Conservation (phyloP, 1,284 basidiomycete species). For the Cerrena zonata region DNA sequence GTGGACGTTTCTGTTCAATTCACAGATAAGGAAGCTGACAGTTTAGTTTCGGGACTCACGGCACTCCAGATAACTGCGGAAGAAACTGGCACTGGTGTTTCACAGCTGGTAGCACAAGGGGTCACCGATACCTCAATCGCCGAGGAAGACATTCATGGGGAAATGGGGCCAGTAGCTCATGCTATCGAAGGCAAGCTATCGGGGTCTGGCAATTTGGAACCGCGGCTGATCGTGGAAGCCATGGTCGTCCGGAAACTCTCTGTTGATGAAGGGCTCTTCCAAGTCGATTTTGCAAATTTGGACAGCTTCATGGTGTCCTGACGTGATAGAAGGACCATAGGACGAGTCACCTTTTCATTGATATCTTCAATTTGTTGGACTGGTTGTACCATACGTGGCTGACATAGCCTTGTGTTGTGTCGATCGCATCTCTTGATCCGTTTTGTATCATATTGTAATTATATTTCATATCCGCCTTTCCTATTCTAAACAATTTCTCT, state of each 20-base stretch:
- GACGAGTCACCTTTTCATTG: background rate
- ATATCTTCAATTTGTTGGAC: background rate
- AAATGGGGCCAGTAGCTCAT: constrained; percentile 3
- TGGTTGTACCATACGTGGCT: no score
- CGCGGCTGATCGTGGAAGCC: constrained; percentile 70
- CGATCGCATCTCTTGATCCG: no score
- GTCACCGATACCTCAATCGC: background rate
- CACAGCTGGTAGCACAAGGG: constrained; percentile 1
- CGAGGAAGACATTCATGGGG: constrained; percentile 4
- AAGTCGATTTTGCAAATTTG: constrained; percentile 56
- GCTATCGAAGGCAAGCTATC: constrained; percentile 2
- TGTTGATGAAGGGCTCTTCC: constrained; percentile 64
- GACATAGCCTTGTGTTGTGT: no score
- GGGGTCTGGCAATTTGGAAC: constrained; percentile 19
- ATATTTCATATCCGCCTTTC: no score
- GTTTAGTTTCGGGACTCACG: constrained; percentile 1
- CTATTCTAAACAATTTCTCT: no score
- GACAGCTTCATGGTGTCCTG: background rate
- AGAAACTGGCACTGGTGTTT: background rate
- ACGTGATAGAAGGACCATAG: background rate
- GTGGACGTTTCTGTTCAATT: background rate
- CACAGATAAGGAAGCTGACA: background rate
- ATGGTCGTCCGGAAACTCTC: constrained; percentile 71
- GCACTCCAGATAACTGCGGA: constrained; percentile 1
- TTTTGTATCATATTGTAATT: no score